These are phyloP conservation scores for Leccinum disarticulatum DNA, from an alignment of 768 basidiomycete species.

Conservation along the genomic window DNA sequence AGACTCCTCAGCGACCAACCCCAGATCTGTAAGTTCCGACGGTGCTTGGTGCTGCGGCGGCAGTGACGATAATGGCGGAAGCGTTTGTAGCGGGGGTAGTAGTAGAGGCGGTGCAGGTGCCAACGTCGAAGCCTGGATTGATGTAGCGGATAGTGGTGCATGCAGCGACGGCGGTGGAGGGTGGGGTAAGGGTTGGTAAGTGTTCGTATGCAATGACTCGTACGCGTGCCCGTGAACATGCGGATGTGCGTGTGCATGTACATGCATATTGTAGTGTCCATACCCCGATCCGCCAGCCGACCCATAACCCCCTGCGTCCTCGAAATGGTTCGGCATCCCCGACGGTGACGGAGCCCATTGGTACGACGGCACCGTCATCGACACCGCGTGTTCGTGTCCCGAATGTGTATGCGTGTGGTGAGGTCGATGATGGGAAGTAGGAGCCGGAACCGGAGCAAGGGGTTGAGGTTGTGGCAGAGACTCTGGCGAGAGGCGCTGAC, in stretches of 20 bases:
- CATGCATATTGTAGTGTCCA: neutral
- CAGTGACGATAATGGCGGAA: neutral
- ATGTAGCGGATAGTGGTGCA: neutral
- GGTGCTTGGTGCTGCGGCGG: conserved; percentile 21
- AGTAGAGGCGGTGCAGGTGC: neutral
- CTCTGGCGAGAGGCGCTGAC: neutral
- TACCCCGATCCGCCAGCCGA: neutral
- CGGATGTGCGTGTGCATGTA: conserved; percentile 18
- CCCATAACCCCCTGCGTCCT: neutral
- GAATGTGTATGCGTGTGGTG: conserved; percentile 6
- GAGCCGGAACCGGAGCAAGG: neutral
- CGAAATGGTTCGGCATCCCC: conserved; percentile 3
- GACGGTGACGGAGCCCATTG: conserved; percentile 17
- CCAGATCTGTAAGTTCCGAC: conserved; percentile 56
- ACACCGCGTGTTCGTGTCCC: conserved; percentile 15
- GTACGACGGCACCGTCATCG: conserved; percentile 15
- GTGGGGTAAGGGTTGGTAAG: conserved; percentile 2
- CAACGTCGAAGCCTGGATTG: neutral
- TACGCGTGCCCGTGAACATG: neutral
- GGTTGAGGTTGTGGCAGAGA: neutral
- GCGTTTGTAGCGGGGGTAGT: neutral
- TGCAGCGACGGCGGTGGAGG: neutral
- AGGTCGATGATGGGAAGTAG: neutral
- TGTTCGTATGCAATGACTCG: neutral
- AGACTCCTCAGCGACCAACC: conserved; percentile 56